Base-by-base conservation (phyloP, 371 early-diverging fungal genomes). In the Mucor mucedo region DNA sequence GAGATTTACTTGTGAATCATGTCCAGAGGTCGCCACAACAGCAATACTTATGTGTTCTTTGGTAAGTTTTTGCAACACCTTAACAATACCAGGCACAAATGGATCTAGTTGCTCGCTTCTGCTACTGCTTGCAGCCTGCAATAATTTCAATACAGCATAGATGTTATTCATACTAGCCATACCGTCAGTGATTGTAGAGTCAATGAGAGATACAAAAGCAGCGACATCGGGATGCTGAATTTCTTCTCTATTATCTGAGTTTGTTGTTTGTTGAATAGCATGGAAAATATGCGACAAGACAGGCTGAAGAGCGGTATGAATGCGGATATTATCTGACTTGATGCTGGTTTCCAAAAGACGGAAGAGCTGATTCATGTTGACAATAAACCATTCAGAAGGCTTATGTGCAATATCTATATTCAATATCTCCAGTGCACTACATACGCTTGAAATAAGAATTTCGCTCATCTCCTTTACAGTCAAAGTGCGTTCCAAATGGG, bases 1-100 rank as follows among this genome's bases (percentile, higher is more conserved):
- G 13, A 90, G 67, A 42, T 84, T 89, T n/a, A 85, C 79, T 13
- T 84, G 78, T 4, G 87, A 82, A 42, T 89, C 89, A 14, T 65
- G 55, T 4, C 70, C 55, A 29, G 73, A 67, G 10, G 76, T 55
- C 1, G 68, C 45, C 1, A 78, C 52, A 10, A 62, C 44, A 4
- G 73, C 48, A 2, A 81, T 71, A 9, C 79, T 66, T 21, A 87
- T 75, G 60, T 91, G 88, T 38, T 96, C 97, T 70, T 92, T 94
- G 21, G 91, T 89, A 40, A 95, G 78, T 70, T 89, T 90, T 68
- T 91, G 89, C 0, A 97, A 78, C 13, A 94, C 76, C 65, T 93
- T 93, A 70, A 93, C 87, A 48, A 98, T 73, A n/a, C 88, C 90
- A n/a, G 91, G 85, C 2, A 95, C 83, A 62, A 85, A 87, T 40